These are phyloP conservation scores for Aschersonia sp. DNA, from an alignment of 2,329 filamentous ascomycete species.

Conservation along the genomic window DNA sequence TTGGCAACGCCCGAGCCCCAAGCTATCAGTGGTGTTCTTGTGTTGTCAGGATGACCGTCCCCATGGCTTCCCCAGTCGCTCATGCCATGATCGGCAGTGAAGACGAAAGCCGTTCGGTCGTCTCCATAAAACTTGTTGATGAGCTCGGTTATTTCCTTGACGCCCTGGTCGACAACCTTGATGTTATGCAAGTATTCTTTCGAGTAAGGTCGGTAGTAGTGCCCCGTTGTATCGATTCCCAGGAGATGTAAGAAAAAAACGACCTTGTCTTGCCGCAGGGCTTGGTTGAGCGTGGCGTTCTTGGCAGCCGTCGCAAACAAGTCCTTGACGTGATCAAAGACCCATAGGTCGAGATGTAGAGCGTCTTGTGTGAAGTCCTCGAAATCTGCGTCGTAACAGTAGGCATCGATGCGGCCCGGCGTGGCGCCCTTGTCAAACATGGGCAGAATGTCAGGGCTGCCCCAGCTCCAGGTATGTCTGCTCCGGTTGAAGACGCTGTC, in stretches of 20 bases:
- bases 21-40: slow-evolving; percentile 76
- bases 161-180: slow-evolving; percentile 81
- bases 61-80: slow-evolving; percentile 99
- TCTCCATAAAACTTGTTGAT: slow-evolving; percentile 77
- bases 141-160: slow-evolving; percentile 67
- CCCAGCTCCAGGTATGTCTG: slow-evolving; percentile 97
- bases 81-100: slow-evolving; percentile 98
- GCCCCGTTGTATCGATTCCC: slow-evolving; percentile 81
- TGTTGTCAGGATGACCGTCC: slow-evolving; percentile 94
- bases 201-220: slow-evolving; percentile 78
- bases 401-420: slow-evolving; percentile 75
- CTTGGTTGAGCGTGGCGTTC: slow-evolving; percentile 59
- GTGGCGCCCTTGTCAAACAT: slow-evolving; percentile 96
- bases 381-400: slow-evolving; percentile 65
- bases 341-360: slow-evolving; percentile 74
- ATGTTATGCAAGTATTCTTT: slow-evolving; percentile 92
- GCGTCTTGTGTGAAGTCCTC: slow-evolving; percentile 86
- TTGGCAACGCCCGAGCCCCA: slow-evolving; percentile 87
- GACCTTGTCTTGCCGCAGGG: slow-evolving; percentile 66
- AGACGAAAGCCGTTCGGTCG: slow-evolving; percentile 82
- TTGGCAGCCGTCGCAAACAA: slow-evolving; percentile 68
- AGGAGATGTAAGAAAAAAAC: slow-evolving; percentile 94
- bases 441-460: slow-evolving; percentile 87
- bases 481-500: slow-evolving; percentile 98
- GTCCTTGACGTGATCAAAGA: slow-evolving; percentile 84